Base-by-base conservation (phyloP, 2,329 filamentous ascomycete species). In the Trichoderma sp. region DNA sequence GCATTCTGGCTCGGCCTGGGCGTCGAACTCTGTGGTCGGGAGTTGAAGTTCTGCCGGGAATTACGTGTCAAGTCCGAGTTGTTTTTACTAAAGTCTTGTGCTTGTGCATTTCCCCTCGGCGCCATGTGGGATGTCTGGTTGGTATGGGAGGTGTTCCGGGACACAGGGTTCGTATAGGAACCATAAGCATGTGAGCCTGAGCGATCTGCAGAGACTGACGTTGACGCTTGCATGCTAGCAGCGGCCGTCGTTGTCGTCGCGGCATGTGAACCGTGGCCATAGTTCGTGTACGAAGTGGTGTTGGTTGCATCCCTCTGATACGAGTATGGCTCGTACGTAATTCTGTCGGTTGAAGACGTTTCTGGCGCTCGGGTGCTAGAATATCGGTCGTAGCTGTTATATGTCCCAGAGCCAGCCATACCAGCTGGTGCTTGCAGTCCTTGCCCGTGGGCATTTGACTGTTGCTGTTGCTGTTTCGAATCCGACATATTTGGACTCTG, bases 291-390 rank as follows among this genome's bases (percentile, higher is more conserved):
- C 4, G 77, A 43, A 11, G 72, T 57, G 3, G 73, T 72, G 2
- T 74, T 39, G 0, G 74, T 63, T 0, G 74, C 70, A 30, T 67
- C 74, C 32, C 70, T 76, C n/a, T 73, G 76, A n/a, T 78, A 80
- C n/a, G 78, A 73, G 68, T 80, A 79, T 11, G 81, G 79, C 61
- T 84, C 74, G 73, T 81, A 76, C 8, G 73, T 74, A 13, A 78
- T 75, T 36, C 76, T 77, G 11, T 73, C 71, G 7, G 43, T 63
- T 26, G 73, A 57, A 34, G 66, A 9, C 1, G 66, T 55, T n/a
- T 64, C 63, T 28, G 65, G 13, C 7, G 63, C 50, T 30, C 68
- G 55, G 11, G 53, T 63, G 28, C 78, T 64, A 13, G 63, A 34
- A 58, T 70, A 75, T 62, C 73, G 74, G 7, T 74, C 74, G 50